Evolutionary conservation across 2,329 filamentous ascomycete species (phyloP), one percentile per base, ranked within the genome.

Genomic region (Colletotrichum paranaense): DNA sequence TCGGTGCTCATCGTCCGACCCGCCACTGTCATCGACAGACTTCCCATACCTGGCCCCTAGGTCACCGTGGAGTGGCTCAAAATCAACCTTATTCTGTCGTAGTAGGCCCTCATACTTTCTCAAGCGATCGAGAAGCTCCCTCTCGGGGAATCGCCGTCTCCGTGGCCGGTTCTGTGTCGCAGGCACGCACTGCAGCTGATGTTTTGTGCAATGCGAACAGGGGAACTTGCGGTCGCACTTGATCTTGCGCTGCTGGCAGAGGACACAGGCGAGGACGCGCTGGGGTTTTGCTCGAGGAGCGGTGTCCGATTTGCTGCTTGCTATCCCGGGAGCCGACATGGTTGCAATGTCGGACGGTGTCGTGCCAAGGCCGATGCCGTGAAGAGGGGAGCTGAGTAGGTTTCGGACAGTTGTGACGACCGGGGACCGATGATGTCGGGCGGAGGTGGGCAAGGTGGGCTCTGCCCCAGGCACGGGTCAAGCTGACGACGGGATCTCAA

Each of bases 221-320:
- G 90, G 91, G 74, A 87, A 87, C 26, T 82, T 85, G 71, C 89
- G 88, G 76, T 92, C 87, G 79, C 91, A 93, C 73, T 88, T 91
- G 49, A 92, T 83, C 77, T 92, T 92, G 62, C 90, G 88, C 75
- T 91, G 89, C 77, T 93, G 90, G 75, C 92, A 94, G 1, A 87
- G 84, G 1, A 90, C 81, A 75, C 92, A 94, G 1, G 85, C 82
- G 4, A 85, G 77, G 4, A 84, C 78, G 11, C 81, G 79, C 22
- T 77, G 76, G 1, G 80, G 53, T 62, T 78, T 78, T n/a, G 73
- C 42, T 49, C 42, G 42, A 22, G 42, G 42, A 49, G 59, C 35
- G 65, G 24, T 11, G 26, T 53, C 22, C 24, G 42, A 9, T 9
- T 65, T 79, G 73, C 32, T 19, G 9, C 53, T n/a, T 19, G 14